phyloP scores from a whole-genome alignment of 2,329 filamentous ascomycete genomes.

The Dichotomopilus funicola region DNA sequence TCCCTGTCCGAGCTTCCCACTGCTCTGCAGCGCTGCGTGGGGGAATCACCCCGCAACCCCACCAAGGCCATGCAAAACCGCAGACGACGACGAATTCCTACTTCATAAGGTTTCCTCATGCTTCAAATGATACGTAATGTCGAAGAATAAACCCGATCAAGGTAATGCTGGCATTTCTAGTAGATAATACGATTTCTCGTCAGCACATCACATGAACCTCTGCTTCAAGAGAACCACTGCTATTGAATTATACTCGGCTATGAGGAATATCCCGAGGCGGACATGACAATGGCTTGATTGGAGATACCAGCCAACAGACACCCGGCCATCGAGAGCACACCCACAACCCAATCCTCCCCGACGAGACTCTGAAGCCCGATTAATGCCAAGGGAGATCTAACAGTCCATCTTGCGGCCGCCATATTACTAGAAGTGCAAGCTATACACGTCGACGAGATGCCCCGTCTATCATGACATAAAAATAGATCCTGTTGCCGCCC shows the following conservation, averaged over 20 bases:
- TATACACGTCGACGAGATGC: background rate
- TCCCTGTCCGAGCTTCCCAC: background rate
- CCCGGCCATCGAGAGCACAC: background rate
- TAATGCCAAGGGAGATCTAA: constrained; percentile 6
- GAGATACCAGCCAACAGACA: background rate
- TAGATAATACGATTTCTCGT: background rate
- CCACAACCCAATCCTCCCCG: background rate
- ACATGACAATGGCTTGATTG: background rate
- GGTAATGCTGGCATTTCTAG: no score
- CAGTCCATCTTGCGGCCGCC: background rate
- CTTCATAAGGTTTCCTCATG: background rate
- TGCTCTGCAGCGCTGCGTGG: background rate
- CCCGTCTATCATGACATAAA: constrained; percentile 6
- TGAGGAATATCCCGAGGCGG: background rate
- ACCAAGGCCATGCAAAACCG: background rate
- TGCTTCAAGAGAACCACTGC: background rate
- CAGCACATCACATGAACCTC: background rate
- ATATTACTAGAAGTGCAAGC: constrained; percentile 9
- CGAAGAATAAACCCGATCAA: no score
- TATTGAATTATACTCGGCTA: constrained; percentile 4
- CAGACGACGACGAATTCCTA: background rate
- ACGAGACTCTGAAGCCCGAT: background rate
- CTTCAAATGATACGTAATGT: no score
- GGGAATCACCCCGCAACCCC: background rate
- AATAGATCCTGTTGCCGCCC: background rate